Base-by-base conservation (phyloP, 2,329 filamentous ascomycete species). In the Amesomyces nigricolor region DNA sequence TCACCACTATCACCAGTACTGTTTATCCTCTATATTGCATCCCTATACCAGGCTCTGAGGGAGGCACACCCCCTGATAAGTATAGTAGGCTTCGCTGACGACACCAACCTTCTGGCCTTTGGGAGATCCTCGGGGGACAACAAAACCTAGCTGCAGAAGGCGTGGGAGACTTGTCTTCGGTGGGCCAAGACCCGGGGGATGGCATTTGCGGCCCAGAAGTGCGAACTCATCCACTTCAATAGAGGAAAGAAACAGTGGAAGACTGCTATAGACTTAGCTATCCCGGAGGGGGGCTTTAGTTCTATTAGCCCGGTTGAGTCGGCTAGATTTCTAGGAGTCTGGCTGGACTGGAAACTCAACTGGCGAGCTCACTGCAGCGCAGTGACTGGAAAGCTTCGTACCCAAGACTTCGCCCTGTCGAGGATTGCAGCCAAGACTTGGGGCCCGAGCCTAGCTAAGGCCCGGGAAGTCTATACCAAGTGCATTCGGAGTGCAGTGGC, bases 51-150 rank as follows among this genome's bases (percentile, higher is more conserved):
- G 9, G 26, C 10, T 8, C 16, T 44, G 5, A 51, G 37, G 8
- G 7, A 13, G 14, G n/a, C 30, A 3, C 3, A 51, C 39, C 39
- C 16, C 14, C 29, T 42, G 4, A 13, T 51, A 16, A 51, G 48
- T 44, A 51, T 51, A 44, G 48, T 44, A 13, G 39, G 48, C 26
- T 51, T 51, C n/a, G 48, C 29, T 3, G 39, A 51, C 11, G 29
- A 51, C 19, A 51, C 39, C 2, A 51, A 51, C 48, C 48, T 44
- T 6, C 39, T 51, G 11, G 72, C 71, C 51, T 79, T 79, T 11
- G 6, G 37, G 46, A 38, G 22, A 16, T 47, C 38, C 30, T 37
- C 17, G 17, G 17, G 17, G 17, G 17, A 19, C 17, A 19, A 19
- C 17, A 19, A 19, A 19, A 3, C 17, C 17, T 13, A 50, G 11